Evolutionary conservation across 1,139 yeast genomes (phyloP).

Genomic region (Saccharomyces pastorianus): DNA sequence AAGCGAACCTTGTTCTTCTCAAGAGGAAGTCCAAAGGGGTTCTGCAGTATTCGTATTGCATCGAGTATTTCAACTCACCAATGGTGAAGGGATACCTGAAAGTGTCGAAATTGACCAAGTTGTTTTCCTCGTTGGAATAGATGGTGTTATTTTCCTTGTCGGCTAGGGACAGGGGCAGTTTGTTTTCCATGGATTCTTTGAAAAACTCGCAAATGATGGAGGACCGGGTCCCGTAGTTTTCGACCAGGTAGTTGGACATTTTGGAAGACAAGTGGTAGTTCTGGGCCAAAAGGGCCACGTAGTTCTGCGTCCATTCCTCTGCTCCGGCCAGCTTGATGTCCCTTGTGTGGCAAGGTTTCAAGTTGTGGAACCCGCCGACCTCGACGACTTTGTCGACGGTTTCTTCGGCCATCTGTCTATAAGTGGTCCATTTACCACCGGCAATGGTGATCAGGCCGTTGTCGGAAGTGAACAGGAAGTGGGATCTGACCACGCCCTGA

Average conservation of each 20-base stretch:
- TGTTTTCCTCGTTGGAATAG: constrained; percentile 8
- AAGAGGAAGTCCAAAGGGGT: constrained; percentile 87
- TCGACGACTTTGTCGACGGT: constrained; percentile 71
- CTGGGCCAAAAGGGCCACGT: constrained; percentile 75
- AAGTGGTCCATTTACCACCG: constrained; percentile 98
- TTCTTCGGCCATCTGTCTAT: constrained; percentile 96
- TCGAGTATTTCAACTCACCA: constrained; percentile 81
- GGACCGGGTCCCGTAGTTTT: constrained; percentile 86
- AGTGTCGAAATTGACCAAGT: constrained; percentile 29
- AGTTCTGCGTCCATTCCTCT: constrained; percentile 58
- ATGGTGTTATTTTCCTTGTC: constrained; percentile 30
- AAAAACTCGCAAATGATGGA: constrained; percentile 66
- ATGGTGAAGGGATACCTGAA: constrained; percentile 85
- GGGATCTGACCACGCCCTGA: constrained; percentile 86
- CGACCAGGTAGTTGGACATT: constrained; percentile 75
- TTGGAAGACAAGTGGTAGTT: constrained; percentile 64
- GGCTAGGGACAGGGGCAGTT: constrained; percentile 57
- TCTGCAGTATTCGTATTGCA: constrained; percentile 77
- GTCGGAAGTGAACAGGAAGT: constrained; percentile 63
- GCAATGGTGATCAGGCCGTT: constrained; percentile 80
- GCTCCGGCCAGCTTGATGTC: constrained; percentile 67
- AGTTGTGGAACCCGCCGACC: constrained; percentile 34
- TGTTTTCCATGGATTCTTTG: constrained; percentile 44
- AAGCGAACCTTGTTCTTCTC: constrained; percentile 89
- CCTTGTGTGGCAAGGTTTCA: constrained; percentile 58